Evolutionary conservation across 805 yeast species (phyloP), one percentile per base, ranked within the genome.

Genomic region (Candida gorgasii): DNA sequence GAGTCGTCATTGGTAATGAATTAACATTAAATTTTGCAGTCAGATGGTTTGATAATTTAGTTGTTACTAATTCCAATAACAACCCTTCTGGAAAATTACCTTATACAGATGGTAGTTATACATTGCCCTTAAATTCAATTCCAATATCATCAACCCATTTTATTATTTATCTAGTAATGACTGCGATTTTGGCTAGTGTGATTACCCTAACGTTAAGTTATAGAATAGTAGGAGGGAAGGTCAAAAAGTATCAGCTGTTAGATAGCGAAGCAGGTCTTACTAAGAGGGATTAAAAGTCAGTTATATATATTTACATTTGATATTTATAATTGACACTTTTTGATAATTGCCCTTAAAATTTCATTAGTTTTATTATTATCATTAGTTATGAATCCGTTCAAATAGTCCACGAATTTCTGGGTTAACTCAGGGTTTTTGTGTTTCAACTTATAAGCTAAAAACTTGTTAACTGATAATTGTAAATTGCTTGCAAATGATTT

Each of bases 381-480:
- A 16, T 34, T 32, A 18, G 51, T 54, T 8, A 52, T 36, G 24
- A 51, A 51, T 36, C 51, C 31, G 34, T 52, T 49, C 47, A 65
- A 52, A 43, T 57, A 66, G 23, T 52, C 56, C 27, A 61, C 54
- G 47, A 50, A 69, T 22, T 46, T 39, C 9, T 49, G 45, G 3
- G 64, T 69, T 36, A 80, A 54, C 18, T 57, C 51, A 12, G 55
- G 59, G 36, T 63, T 62, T 33, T 47, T 51, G n/a, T 64, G 44
- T 55, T 75, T 82, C 49, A 58, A 51, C 48, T 75, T 72, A 56
- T 79, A 81, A 7, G 88, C 84, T 48, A 78, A 67, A 57, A 79
- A 87, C 55, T 82, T 80, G 57, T 84, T 86, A 32, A 89, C 85
- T 14, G 89, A 73, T 16, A 75, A 71, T 63, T 86, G 88, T 54